phyloP scores from a whole-genome alignment of 768 basidiomycete genomes.

The Sporobolomyces roseus region DNA sequence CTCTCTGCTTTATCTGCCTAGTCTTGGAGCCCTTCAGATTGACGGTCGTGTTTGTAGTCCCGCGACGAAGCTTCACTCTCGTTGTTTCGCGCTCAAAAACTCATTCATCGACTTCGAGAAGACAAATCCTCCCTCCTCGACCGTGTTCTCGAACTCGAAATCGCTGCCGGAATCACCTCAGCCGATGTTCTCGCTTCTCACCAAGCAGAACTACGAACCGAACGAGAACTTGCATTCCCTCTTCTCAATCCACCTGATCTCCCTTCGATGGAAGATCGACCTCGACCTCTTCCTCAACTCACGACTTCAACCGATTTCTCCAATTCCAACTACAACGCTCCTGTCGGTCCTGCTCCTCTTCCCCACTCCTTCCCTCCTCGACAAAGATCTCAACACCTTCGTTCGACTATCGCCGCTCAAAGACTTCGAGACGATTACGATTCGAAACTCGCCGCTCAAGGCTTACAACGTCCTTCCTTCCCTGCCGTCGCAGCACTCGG shows the following conservation, averaged over 20 bases:
- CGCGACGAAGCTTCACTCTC: conserved; percentile 61
- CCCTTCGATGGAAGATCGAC: conserved; percentile 32
- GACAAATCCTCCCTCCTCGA: conserved; percentile 54
- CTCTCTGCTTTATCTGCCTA: neutral
- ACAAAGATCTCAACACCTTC: conserved; percentile 27
- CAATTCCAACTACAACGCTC: conserved; percentile 27
- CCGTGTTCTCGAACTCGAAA: conserved; percentile 38
- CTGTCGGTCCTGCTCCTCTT: neutral
- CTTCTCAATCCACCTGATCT: conserved; percentile 31
- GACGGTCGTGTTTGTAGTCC: conserved; percentile 51
- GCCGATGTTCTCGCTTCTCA: conserved; percentile 14
- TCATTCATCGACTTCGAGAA: conserved; percentile 60
- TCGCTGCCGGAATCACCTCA: conserved; percentile 32
- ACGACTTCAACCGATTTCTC: conserved; percentile 31
- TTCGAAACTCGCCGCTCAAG: conserved; percentile 23
- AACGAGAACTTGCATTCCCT: conserved; percentile 27
- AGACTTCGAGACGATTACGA: conserved; percentile 26
- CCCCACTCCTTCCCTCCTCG: conserved; percentile 26
- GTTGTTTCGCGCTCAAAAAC: conserved; percentile 61
- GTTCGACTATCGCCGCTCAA: conserved; percentile 25
- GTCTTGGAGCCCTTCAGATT: neutral
- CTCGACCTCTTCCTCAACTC: conserved; percentile 14
- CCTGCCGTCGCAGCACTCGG: conserved; percentile 32
- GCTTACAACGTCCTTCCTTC: conserved; percentile 2
- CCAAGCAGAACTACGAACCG: conserved; percentile 4